Conservation (phyloP, 2,329 filamentous ascomycete species). For the Exophiala sideris region DNA sequence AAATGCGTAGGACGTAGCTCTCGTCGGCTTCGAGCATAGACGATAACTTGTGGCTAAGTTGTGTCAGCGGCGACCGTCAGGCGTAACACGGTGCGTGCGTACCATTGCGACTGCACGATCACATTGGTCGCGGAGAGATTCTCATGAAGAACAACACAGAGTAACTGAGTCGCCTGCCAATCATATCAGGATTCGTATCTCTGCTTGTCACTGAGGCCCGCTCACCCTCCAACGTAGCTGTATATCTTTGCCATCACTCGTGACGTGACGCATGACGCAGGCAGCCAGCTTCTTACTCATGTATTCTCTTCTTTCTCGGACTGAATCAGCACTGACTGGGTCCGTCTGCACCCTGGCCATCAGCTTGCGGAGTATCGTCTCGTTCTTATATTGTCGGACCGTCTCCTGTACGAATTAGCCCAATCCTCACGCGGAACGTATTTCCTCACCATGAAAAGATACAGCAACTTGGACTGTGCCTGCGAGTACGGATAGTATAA, state of each 20-base stretch:
- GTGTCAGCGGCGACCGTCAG: slow-evolving; percentile 2
- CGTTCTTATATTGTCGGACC: slow-evolving; percentile 12
- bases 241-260: slow-evolving; percentile 6
- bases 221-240: slow-evolving; percentile 12
- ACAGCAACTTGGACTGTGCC: slow-evolving; percentile 18
- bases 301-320: slow-evolving; percentile 5
- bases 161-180: slow-evolving; percentile 10
- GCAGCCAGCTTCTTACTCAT: slow-evolving; percentile 8
- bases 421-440: background rate
- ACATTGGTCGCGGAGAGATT: background rate
- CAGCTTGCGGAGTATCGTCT: background rate
- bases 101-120: slow-evolving; percentile 1
- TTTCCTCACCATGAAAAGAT: slow-evolving; percentile 20
- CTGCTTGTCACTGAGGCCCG: background rate
- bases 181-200: background rate
- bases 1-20: slow-evolving; percentile 15
- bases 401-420: slow-evolving; percentile 7
- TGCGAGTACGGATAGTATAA: slow-evolving; percentile 19
- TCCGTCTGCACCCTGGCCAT: slow-evolving; percentile 1
- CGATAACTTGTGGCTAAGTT: slow-evolving; percentile 2
- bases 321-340: background rate
- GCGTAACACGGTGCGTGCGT: background rate
- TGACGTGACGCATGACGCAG: slow-evolving; percentile 9
- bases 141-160: slow-evolving; percentile 8
- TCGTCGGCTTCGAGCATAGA: slow-evolving; percentile 7